These are phyloP conservation scores for Melastoma candidum DNA, from an alignment of 441 rosid genomes.

Conservation along the genomic window DNA sequence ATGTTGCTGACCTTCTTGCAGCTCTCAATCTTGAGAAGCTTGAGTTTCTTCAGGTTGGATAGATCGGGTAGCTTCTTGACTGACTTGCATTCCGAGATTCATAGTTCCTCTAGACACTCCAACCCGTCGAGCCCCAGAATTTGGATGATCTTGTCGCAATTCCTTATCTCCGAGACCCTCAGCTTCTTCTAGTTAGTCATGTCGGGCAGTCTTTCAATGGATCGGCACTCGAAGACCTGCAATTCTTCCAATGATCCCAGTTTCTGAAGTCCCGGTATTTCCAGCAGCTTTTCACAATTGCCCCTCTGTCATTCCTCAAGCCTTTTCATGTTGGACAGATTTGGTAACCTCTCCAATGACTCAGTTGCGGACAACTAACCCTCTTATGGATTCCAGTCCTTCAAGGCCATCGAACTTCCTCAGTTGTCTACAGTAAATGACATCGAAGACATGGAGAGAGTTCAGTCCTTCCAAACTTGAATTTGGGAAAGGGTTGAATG, in stretches of 20 bases:
- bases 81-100: constrained; percentile 10
- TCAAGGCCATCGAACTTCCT: constrained; percentile 13
- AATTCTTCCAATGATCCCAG: constrained; percentile 13
- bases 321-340: constrained; percentile 13
- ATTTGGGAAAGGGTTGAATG: constrained; percentile 13
- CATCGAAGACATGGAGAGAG: constrained; percentile 13
- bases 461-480: constrained; percentile 15
- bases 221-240: constrained; percentile 9
- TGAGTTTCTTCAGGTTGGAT: constrained; percentile 11
- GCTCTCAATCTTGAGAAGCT: constrained; percentile 5
- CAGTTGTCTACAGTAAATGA: constrained; percentile 13
- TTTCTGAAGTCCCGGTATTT: constrained; percentile 11
- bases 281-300: constrained; percentile 11
- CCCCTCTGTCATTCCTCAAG: constrained; percentile 8
- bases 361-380: constrained; percentile 12
- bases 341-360: constrained; percentile 8
- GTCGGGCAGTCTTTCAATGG: constrained; percentile 4
- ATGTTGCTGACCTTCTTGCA: constrained; percentile 13
- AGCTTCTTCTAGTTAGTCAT: constrained; percentile 6
- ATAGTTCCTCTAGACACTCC: constrained; percentile 7
- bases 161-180: constrained; percentile 7
- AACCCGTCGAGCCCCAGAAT: constrained; percentile 11
- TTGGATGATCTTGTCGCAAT: constrained; percentile 7
- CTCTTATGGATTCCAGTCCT: constrained; percentile 8
- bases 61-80: constrained; percentile 6